Evolutionary conservation across 2,329 filamentous ascomycete genomes (phyloP), one percentile per base, ranked within the genome.

Genomic region (Apiospora saccharicola): DNA sequence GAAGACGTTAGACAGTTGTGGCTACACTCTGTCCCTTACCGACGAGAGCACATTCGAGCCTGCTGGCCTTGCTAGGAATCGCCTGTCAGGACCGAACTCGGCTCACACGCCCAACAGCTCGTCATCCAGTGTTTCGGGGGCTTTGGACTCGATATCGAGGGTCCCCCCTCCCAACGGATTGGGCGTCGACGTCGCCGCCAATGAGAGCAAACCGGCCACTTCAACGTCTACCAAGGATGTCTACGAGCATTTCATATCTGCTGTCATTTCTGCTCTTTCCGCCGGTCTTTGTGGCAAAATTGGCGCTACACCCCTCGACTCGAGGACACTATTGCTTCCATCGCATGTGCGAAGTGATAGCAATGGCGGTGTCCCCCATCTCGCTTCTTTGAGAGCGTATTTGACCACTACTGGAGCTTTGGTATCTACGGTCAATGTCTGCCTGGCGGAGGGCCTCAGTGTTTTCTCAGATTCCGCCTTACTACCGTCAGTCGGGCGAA

Each of bases 351-450:
- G 69, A 76, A 77, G 77, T 43, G 80, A 82, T 41, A 78, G 75
- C 41, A 78, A 80, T 44, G 74, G 77, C n/a, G 75, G 74, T 10
- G 75, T 78, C 14, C 75, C 78, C 12, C 80, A 87, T 3, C 79
- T 88, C 30, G 88, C 86, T 3, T 89, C 86, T 8, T 83, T 90
- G 22, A 85, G 86, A 68, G 83, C 86, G 12, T 88, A 89, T 74
- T 78, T 90, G 69, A 90, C 89, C 7, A 90, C 87, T 1, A 87
- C 86, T 0, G 89, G 89, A 2, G 84, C 84, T 14, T 81, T 91
- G 10, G 79, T 90, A 19, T 81, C 90, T 37, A 85, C 84, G 57
- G 77, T 90, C 37, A 83, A 82, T 51, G 82, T 89, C 68, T 83
- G 86, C 4, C 78, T 83, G 51, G 85, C 87, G 57, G 81, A 84